Conservation (phyloP, 139 green algal species). For the Chlorella sp. region DNA sequence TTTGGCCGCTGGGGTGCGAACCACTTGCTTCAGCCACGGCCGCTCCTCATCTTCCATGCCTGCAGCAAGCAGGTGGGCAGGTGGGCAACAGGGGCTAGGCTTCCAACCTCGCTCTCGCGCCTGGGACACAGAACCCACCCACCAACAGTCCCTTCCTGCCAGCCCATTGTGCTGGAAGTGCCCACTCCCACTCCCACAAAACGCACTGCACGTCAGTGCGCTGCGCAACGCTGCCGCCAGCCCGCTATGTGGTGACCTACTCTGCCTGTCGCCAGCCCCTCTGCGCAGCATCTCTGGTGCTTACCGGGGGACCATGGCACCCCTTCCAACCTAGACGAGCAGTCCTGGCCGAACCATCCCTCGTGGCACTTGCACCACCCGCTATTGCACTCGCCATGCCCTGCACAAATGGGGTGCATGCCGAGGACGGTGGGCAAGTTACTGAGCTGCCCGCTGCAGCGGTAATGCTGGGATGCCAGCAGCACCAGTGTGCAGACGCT, state of each 20-base stretch:
- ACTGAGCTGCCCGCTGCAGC: neutral
- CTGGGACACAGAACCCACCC: neutral
- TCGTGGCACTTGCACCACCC: conserved; percentile 27
- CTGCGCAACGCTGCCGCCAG: neutral
- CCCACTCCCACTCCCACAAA: no score
- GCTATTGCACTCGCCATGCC: conserved; percentile 15
- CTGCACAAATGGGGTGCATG: neutral
- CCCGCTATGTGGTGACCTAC: no score
- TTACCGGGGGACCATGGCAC: conserved; percentile 1
- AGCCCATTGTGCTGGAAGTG: no score
- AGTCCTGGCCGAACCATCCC: conserved; percentile 23
- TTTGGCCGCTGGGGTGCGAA: conserved; percentile 20
- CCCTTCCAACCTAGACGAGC: neutral
- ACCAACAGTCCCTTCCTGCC: no score
- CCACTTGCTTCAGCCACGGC: conserved; percentile 43
- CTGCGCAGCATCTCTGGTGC: neutral
- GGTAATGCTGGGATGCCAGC: neutral
- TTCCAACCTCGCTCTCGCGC: neutral
- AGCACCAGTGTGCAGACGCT: no score
- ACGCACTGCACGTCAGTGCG: no score
- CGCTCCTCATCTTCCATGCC: conserved; percentile 30
- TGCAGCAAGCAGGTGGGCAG: neutral
- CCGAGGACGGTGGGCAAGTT: neutral
- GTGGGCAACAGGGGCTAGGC: neutral
- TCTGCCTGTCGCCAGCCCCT: no score